Conservation (phyloP, 2,329 filamentous ascomycete species). For the Colletotrichum salicis region DNA sequence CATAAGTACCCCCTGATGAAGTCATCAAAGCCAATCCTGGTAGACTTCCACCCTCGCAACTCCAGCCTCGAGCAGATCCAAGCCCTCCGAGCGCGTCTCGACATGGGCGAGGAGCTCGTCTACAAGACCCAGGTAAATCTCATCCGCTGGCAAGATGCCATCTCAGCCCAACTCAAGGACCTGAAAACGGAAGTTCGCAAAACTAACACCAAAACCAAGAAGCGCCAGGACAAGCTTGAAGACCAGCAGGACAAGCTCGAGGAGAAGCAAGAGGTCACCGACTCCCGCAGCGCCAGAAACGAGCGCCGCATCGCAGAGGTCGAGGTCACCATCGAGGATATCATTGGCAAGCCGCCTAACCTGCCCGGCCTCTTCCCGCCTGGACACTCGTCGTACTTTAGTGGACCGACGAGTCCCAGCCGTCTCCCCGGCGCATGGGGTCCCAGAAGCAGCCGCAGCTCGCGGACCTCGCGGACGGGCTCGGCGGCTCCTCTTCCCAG, state of each 20-base stretch:
- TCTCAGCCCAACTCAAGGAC: background rate
- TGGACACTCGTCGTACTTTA: background rate
- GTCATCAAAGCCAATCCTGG: background rate
- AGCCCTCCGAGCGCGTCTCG: background rate
- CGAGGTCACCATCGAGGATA: background rate
- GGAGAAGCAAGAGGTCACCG: slow-evolving; percentile 11
- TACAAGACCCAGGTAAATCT: background rate
- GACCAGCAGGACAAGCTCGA: slow-evolving; percentile 2
- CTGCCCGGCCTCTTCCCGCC: background rate
- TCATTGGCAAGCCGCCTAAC: background rate
- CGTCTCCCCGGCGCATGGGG: background rate
- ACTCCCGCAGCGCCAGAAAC: slow-evolving; percentile 9
- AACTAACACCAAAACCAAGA: background rate
- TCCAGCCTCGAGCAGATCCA: background rate
- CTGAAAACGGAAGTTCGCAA: background rate
- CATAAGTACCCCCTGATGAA: background rate
- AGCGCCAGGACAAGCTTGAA: background rate
- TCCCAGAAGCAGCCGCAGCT: background rate
- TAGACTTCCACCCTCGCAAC: background rate
- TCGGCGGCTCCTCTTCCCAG: background rate
- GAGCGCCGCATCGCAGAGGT: slow-evolving; percentile 4
- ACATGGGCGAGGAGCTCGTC: background rate
- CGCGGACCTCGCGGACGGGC: background rate
- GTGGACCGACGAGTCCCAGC: slow-evolving; percentile 7
- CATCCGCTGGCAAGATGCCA: background rate